Percentiles rank a stretch among this genome's conserved stretches.
These are phyloP conservation scores for Kluyveromyces marxianus DNA, from an alignment of 1,139 yeast species.

Conservation along the genomic window DNA sequence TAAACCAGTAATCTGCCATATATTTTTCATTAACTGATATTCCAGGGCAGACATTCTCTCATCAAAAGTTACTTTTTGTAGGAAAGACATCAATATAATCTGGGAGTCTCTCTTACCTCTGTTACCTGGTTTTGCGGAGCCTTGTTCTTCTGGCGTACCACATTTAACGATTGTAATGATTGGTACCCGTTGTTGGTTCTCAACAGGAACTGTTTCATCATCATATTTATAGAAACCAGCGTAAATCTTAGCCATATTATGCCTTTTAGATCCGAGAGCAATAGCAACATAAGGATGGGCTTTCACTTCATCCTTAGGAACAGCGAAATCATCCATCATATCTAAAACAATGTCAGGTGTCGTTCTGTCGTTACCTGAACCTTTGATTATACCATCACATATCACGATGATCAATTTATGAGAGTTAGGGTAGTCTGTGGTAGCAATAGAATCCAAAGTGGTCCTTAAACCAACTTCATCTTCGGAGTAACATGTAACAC, in stretches of 20 bases:
- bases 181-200: conserved; percentile 86
- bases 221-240: conserved; percentile 86
- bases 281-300: conserved; percentile 90
- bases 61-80: conserved; percentile 86
- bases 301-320: conserved; percentile 64
- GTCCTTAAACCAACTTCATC: conserved; percentile 79
- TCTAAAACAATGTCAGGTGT: conserved; percentile 85
- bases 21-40: conserved; percentile 66
- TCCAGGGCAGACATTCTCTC: conserved; percentile 96
- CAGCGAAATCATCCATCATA: conserved; percentile 80
- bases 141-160: conserved; percentile 81
- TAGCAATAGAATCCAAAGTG: conserved; percentile 83
- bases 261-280: conserved; percentile 86
- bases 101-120: conserved; percentile 98
- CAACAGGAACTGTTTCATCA: conserved; percentile 62
- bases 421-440: conserved; percentile 90
- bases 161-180: conserved; percentile 78
- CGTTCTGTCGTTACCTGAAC: conserved; percentile 77
- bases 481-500: conserved; percentile 94
- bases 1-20: conserved; percentile 83
- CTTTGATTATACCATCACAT: conserved; percentile 92
- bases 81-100: conserved; percentile 83
- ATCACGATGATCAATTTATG: conserved; percentile 78
- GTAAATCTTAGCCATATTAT: conserved; percentile 93
- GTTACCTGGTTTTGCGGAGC: conserved; percentile 86